Conservation (phyloP, 2,329 filamentous ascomycete genomes). For the Ceratocystis smalleyi region DNA sequence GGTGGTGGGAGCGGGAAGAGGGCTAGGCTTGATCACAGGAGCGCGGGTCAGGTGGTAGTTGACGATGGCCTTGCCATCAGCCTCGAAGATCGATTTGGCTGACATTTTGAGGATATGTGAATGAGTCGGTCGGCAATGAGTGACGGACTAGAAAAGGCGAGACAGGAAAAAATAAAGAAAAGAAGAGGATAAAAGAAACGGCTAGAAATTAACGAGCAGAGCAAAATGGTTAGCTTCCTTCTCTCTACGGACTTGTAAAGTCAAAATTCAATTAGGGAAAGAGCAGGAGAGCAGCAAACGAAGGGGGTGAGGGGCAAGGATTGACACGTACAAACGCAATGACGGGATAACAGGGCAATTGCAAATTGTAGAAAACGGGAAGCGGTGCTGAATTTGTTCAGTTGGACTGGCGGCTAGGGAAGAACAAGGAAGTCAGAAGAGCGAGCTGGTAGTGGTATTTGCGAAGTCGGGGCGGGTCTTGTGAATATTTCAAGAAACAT, state of each 20-base stretch:
- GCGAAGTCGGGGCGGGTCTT: slow-evolving; percentile 15
- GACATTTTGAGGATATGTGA: slow-evolving; percentile 24
- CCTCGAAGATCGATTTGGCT: slow-evolving; percentile 91
- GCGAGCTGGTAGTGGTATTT: slow-evolving; percentile 1
- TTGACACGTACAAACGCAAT: slow-evolving; percentile 4
- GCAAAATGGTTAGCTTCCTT: slow-evolving; percentile 11
- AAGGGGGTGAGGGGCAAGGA: slow-evolving; percentile 5
- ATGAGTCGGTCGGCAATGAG: slow-evolving; percentile 21
- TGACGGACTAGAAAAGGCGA: slow-evolving; percentile 19
- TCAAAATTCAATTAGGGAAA: slow-evolving; percentile 6
- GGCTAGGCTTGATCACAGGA: slow-evolving; percentile 92
- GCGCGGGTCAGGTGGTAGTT: slow-evolving; percentile 99
- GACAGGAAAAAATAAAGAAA: slow-evolving; percentile 2
- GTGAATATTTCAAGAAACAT: slow-evolving; percentile 12
- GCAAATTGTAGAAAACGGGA: not conserved
- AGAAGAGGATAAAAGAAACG: not conserved
- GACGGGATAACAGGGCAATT: slow-evolving; percentile 1
- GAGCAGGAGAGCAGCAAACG: not conserved
- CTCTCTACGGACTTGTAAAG: not conserved
- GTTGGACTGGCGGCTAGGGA: slow-evolving; percentile 1
- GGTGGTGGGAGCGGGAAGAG: slow-evolving; percentile 65
- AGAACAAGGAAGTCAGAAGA: not conserved
- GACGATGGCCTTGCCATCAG: slow-evolving; percentile 99
- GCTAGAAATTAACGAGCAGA: not conserved
- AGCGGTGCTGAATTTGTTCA: not conserved